Percentiles rank a stretch among this genome's conserved stretches.
phyloP scores from a whole-genome alignment of 169 alveolate genomes.

The Plasmodium cynomolgi region DNA sequence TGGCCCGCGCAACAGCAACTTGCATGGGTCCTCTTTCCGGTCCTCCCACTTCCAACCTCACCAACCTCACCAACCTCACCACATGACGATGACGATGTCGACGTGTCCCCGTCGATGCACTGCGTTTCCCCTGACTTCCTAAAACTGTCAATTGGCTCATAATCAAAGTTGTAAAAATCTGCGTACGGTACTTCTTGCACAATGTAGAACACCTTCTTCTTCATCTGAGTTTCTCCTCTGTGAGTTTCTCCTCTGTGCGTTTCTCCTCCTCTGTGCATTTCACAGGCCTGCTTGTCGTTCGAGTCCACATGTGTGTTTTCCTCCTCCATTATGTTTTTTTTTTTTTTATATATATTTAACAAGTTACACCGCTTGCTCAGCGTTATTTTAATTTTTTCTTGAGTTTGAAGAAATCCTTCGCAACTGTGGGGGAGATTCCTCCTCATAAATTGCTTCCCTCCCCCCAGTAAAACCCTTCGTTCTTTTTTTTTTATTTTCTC shows the following conservation, averaged over 20 bases:
- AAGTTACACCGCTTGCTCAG: not conserved
- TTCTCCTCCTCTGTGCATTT: not conserved
- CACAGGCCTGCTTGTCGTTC: not conserved
- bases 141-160: constrained; percentile 23
- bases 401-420: not conserved
- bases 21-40: not conserved
- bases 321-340: not conserved
- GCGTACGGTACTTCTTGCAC: constrained; percentile 51
- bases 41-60: not conserved
- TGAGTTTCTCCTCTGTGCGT: not conserved
- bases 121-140: not conserved
- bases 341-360: not conserved
- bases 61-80: not conserved
- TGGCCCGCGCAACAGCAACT: not conserved
- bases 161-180: constrained; percentile 49
- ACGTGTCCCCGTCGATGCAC: constrained; percentile 26
- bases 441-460: not conserved
- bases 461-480: not conserved
- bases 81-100: not conserved
- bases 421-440: not conserved
- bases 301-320: not conserved
- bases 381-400: not conserved
- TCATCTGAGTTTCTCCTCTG: not conserved
- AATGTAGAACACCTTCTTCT: not conserved
- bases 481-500: not conserved